phyloP scores from a whole-genome alignment of 345 rosid genomes.

The Eucalyptus regnans region DNA sequence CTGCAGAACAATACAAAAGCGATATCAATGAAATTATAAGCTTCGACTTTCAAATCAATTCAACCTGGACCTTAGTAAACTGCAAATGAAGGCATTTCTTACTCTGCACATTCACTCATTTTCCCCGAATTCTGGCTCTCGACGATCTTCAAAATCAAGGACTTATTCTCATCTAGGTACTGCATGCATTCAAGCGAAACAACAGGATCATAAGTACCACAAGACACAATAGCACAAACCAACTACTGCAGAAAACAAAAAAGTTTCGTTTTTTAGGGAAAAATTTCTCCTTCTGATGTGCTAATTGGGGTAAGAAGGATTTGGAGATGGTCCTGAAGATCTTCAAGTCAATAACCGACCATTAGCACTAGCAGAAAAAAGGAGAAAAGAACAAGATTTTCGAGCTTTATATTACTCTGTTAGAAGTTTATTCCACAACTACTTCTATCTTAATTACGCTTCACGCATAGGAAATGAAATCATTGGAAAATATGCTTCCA shows the following conservation, averaged over 20 bases:
- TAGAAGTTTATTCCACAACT: background rate
- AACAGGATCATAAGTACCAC: background rate
- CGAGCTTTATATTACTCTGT: background rate
- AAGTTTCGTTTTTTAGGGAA: background rate
- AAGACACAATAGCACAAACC: background rate
- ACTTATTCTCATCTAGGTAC: conserved; percentile 99
- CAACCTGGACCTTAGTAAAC: background rate
- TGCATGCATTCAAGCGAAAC: conserved; percentile 17
- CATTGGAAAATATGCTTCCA: background rate
- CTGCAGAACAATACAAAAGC: conserved; percentile 17
- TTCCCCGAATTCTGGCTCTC: conserved; percentile 98
- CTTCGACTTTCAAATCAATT: background rate
- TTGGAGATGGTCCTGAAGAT: background rate
- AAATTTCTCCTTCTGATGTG: background rate
- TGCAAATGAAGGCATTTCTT: conserved; percentile 12
- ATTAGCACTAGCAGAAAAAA: background rate
- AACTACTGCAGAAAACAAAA: background rate
- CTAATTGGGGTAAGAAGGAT: background rate
- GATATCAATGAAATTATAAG: background rate
- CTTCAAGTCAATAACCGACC: background rate
- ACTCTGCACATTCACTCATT: conserved; percentile 94
- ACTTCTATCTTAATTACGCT: background rate
- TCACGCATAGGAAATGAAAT: background rate
- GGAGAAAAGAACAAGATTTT: background rate
- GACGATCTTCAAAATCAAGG: conserved; percentile 97